Conservation (phyloP, 331 rosid species). For the Malus hybrid region DNA sequence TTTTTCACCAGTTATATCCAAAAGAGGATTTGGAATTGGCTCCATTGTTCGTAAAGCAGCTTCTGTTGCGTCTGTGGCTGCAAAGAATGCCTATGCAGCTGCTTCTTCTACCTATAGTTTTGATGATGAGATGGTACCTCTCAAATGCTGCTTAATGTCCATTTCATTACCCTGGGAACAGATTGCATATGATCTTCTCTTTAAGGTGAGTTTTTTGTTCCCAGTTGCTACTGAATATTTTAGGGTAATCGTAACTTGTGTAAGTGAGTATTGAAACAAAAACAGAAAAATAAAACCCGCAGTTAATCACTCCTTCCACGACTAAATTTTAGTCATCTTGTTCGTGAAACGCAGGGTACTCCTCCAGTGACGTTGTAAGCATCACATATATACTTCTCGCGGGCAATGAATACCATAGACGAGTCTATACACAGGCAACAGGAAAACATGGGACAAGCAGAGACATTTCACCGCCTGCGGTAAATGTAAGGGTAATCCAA, state of each 20-base stretch:
- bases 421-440: background rate
- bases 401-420: slow-evolving; percentile 1
- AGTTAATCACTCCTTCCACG: background rate
- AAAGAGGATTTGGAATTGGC: slow-evolving; percentile 74
- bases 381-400: background rate
- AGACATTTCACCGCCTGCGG: background rate
- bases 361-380: slow-evolving; percentile 82
- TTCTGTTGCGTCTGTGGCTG: slow-evolving; percentile 83
- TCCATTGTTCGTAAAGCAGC: slow-evolving; percentile 83
- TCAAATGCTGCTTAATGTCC: slow-evolving; percentile 95
- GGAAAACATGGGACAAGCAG: background rate
- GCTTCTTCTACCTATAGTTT: slow-evolving; percentile 53
- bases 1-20: slow-evolving; percentile 73
- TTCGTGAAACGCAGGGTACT: slow-evolving; percentile 47
- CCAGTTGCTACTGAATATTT: background rate
- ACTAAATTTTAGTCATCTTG: background rate
- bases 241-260: background rate
- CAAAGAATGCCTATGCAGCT: slow-evolving; percentile 86
- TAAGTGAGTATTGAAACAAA: background rate
- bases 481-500: background rate
- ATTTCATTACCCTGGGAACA: slow-evolving; percentile 94
- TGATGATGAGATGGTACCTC: slow-evolving; percentile 76
- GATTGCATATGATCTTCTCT: slow-evolving; percentile 86
- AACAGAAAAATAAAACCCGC: too few relatives aligned
- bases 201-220: slow-evolving; percentile 57